A percentile compares a stretch with the other conserved stretches of the same genome.
Evolutionary conservation across 2,329 filamentous ascomycete species (phyloP).

Genomic region (Sporothrix phasma): DNA sequence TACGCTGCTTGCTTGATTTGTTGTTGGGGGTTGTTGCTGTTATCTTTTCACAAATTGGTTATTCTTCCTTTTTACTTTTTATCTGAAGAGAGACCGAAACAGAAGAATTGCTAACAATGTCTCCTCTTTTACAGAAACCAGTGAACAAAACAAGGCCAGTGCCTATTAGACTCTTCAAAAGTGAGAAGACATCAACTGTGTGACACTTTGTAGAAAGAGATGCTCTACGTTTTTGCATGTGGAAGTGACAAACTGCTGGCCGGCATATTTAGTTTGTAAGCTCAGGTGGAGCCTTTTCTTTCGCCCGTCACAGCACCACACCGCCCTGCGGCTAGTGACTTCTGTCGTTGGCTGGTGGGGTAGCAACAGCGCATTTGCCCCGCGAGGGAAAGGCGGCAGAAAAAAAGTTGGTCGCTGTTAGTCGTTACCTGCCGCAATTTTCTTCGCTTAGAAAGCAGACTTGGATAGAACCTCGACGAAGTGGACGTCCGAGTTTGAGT

Average conservation of each 20-base stretch:
- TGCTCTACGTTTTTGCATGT: no score
- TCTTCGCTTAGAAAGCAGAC: conserved; percentile 2
- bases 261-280: background rate
- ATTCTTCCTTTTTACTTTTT: no score
- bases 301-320: background rate
- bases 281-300: conserved; percentile 1
- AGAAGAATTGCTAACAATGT: no score
- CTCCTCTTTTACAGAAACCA: no score
- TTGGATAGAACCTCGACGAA: background rate
- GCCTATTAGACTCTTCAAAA: no score
- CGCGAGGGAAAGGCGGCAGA: background rate
- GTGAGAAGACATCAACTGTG: no score
- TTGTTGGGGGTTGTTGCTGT: no score
- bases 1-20: no score
- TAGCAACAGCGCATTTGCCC: background rate
- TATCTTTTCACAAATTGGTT: no score
- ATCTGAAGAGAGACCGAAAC: no score
- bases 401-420: background rate
- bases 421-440: background rate
- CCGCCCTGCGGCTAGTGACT: background rate
- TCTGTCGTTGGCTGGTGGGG: background rate
- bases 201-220: background rate
- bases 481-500: background rate
- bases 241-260: no score
- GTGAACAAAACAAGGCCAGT: no score